phyloP scores from a whole-genome alignment of 129 eudicot species.

The Erigeron canadensis region DNA sequence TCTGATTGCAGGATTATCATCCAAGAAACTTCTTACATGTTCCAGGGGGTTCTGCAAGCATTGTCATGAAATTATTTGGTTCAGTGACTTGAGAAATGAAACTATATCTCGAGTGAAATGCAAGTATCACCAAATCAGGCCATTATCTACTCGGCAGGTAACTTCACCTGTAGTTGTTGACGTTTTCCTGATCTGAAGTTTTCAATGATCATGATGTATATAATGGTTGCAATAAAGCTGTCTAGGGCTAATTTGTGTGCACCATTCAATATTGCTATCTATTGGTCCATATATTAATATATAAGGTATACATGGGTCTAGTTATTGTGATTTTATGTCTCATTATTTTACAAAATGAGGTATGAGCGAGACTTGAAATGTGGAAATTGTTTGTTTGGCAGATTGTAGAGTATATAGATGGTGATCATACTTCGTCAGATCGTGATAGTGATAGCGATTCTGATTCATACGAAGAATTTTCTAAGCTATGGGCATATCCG shows the following conservation, averaged over 20 bases:
- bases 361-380: not conserved
- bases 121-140: slow-evolving; percentile 43
- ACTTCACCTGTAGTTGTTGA: not conserved
- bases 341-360: not conserved
- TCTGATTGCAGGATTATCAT: slow-evolving; percentile 36
- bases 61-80: slow-evolving; percentile 64
- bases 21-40: slow-evolving; percentile 40
- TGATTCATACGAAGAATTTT: slow-evolving; percentile 39
- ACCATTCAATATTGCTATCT: not conserved
- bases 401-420: slow-evolving; percentile 57
- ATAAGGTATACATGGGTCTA: not conserved
- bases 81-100: slow-evolving; percentile 35
- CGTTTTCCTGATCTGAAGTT: not conserved
- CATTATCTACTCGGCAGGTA: slow-evolving; percentile 59
- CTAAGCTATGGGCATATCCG: slow-evolving; percentile 70
- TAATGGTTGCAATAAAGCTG: slow-evolving; percentile 1
- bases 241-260: no score
- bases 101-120: slow-evolving; percentile 24
- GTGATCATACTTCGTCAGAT: slow-evolving; percentile 40
- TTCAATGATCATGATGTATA: not conserved
- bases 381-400: slow-evolving; percentile 26
- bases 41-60: slow-evolving; percentile 62
- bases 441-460: slow-evolving; percentile 73
- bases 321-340: not conserved
- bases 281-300: not conserved